Conservation (phyloP, 148 eudicot genomes). For the Vaccinium darrowii region DNA sequence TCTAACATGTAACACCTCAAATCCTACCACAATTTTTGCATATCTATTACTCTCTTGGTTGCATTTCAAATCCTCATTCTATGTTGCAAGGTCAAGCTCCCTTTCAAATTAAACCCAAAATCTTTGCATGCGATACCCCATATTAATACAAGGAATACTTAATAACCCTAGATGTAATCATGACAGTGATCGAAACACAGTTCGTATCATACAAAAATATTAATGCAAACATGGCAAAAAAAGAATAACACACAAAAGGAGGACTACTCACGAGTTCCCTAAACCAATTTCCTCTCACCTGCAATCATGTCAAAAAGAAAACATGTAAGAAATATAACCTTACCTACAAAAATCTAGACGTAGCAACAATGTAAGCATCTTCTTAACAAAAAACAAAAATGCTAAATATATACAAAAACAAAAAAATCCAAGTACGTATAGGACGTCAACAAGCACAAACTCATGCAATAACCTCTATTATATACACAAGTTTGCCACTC, state of each 20-base stretch:
- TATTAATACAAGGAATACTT: not conserved
- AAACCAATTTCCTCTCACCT: constrained; percentile 54
- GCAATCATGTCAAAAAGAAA: constrained; percentile 24
- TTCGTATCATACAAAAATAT: not conserved
- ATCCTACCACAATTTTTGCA: not conserved
- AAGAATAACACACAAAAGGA: not conserved
- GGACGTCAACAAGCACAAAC: not conserved
- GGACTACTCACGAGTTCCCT: constrained; percentile 44
- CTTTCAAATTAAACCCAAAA: not conserved
- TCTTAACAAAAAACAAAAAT: not conserved
- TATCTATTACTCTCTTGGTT: not conserved
- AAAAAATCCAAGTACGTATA: not conserved
- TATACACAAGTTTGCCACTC: not conserved
- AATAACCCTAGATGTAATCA: not conserved
- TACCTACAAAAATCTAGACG: not conserved
- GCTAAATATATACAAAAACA: constrained; percentile 1
- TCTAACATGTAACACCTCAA: not conserved
- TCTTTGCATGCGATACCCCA: not conserved
- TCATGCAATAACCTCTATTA: not conserved
- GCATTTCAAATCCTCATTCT: not conserved
- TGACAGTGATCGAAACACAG: not conserved
- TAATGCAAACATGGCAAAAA: not conserved
- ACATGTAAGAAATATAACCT: constrained; percentile 1
- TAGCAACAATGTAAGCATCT: not conserved
- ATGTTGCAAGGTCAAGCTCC: not conserved